Percentiles rank a stretch among this genome's conserved stretches.
Conservation (phyloP, 306 rosid species). For the Cucurbita ficifolia region DNA sequence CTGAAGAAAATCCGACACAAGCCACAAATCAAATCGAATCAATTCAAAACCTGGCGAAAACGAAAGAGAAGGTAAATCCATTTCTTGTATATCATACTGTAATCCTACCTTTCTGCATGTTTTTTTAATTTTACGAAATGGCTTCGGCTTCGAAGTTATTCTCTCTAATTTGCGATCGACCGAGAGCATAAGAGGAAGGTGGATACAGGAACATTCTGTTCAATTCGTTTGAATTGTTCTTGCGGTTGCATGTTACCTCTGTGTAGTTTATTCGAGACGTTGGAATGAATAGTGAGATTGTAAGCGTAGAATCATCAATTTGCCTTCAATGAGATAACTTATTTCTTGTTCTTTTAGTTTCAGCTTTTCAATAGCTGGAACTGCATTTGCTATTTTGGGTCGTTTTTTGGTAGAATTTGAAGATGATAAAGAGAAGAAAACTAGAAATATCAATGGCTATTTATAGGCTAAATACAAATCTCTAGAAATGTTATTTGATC, state of each 20-base stretch:
- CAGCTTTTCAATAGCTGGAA: background rate
- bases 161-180: background rate
- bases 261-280: background rate
- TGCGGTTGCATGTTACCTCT: slow-evolving; percentile 3
- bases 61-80: background rate
- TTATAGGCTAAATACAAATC: background rate
- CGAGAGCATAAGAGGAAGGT: background rate
- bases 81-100: background rate
- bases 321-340: background rate
- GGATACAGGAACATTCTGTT: background rate
- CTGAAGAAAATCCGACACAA: background rate
- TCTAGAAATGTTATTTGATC: background rate
- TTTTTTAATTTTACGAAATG: background rate
- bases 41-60: background rate
- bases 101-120: slow-evolving; percentile 1
- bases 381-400: background rate
- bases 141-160: background rate
- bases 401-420: background rate
- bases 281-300: background rate
- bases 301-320: background rate
- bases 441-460: background rate
- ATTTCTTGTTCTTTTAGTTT: background rate
- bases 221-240: background rate
- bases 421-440: background rate
- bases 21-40: background rate